Conservation (phyloP, 176 grass and related monocot genomes). For the Carex pumila region DNA sequence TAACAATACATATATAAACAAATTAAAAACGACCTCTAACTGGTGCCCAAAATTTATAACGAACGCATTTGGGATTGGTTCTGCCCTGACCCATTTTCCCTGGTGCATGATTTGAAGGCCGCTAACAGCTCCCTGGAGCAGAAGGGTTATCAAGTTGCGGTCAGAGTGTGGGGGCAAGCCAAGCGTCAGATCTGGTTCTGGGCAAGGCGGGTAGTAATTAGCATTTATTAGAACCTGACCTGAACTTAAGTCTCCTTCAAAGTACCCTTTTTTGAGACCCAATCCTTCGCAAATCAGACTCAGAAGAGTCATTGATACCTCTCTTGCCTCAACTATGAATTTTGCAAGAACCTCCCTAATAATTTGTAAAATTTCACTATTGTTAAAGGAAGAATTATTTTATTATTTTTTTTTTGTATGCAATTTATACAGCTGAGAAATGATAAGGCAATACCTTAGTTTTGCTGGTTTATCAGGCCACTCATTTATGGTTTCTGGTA, state of each 20-base stretch:
- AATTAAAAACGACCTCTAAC: conserved; percentile 34
- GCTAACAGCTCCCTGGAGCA: conserved; percentile 34
- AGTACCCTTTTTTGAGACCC: conserved; percentile 43
- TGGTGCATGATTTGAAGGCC: conserved; percentile 48
- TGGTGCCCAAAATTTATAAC: conserved; percentile 63
- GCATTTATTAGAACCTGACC: conserved; percentile 50
- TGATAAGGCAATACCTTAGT: conserved; percentile 30
- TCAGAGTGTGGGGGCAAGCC: conserved; percentile 73
- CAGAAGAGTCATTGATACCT: conserved; percentile 45
- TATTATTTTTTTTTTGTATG: not conserved
- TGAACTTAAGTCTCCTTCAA: conserved; percentile 38
- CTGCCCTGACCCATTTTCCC: conserved; percentile 39
- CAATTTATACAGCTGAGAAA: not conserved
- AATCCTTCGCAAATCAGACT: conserved; percentile 51
- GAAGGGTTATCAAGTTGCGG: conserved; percentile 57
- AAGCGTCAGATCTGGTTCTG: conserved; percentile 46
- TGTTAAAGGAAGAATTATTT: not conserved
- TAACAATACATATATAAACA: not conserved
- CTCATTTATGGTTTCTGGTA: not conserved
- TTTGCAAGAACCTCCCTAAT: conserved; percentile 23
- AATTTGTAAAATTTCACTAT: not conserved
- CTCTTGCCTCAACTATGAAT: conserved; percentile 38
- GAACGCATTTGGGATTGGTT: conserved; percentile 32
- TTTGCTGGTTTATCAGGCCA: conserved; percentile 54
- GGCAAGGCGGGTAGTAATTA: conserved; percentile 60